Evolutionary conservation across 176 grass and related monocot species (phyloP).

Genomic region (Lolium perenne): DNA sequence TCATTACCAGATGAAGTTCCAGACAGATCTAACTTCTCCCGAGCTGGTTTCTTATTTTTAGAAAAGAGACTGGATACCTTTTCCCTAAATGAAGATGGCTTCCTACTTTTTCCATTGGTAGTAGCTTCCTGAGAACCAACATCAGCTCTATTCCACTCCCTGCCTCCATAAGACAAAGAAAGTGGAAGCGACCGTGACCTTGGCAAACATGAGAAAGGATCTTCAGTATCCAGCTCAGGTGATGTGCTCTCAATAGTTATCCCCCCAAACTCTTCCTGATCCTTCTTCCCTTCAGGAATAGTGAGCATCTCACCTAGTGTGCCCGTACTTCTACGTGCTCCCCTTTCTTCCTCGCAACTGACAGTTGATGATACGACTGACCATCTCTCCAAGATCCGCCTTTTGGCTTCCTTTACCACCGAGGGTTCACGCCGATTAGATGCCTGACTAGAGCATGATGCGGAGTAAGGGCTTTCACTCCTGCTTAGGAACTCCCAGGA

Average conservation of each 20-base stretch:
- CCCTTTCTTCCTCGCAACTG: slow-evolving; percentile 57
- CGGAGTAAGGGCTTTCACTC: slow-evolving; percentile 72
- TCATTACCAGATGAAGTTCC: slow-evolving; percentile 16
- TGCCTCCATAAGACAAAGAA: slow-evolving; percentile 53
- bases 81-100: slow-evolving; percentile 72
- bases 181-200: slow-evolving; percentile 78
- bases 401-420: slow-evolving; percentile 84
- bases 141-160: slow-evolving; percentile 38
- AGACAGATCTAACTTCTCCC: slow-evolving; percentile 43
- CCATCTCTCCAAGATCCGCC: slow-evolving; percentile 84
- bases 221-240: slow-evolving; percentile 48
- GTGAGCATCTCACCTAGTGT: slow-evolving; percentile 94
- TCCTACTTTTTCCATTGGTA: slow-evolving; percentile 63
- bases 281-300: slow-evolving; percentile 63
- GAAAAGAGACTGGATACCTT: slow-evolving; percentile 86
- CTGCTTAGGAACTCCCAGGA: slow-evolving; percentile 83
- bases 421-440: slow-evolving; percentile 62
- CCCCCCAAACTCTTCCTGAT: slow-evolving; percentile 44
- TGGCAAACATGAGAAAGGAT: slow-evolving; percentile 52
- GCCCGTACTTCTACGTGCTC: slow-evolving; percentile 54
- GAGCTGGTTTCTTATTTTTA: slow-evolving; percentile 63
- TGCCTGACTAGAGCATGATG: slow-evolving; percentile 66
- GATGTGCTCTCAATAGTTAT: slow-evolving; percentile 29
- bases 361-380: slow-evolving; percentile 66
- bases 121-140: slow-evolving; percentile 45